Evolutionary conservation across 2,329 filamentous ascomycete genomes (phyloP), one percentile per base, ranked within the genome.

Genomic region (Fusarium phyllophilum): DNA sequence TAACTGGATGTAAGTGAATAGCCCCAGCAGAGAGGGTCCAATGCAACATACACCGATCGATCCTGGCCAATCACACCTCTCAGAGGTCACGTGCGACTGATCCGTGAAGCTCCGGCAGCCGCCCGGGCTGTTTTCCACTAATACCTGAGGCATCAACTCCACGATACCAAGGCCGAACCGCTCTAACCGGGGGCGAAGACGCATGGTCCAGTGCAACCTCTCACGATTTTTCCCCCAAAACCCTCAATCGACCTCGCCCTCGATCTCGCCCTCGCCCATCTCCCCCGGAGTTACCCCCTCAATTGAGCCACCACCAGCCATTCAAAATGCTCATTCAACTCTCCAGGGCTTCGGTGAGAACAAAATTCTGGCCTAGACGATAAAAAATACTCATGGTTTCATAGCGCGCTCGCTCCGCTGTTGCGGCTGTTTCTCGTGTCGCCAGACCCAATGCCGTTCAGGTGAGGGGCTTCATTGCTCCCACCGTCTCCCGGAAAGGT

Each of bases 401-500:
- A 86, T 86, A 86, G 86, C 85, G 85, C 85, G 85, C 85, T 84
- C 80, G 85, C 79, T 84, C 85, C 82, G 84, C 84, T 81, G 83
- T 85, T 81, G 84, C 85, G 82, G 79, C 80, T 83, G 86, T 81
- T 80, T 86, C 79, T 84, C 86, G 81, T 82, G 83, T 81, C 83
- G 84, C 79, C 66, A 79, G 78, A 76, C 74, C 71, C 72, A 80
- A 80, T 79, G 77, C 85, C 77, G 82, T 84, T 81, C 86, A 87
- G 81, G 82, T 84, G 80, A 86, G 89, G 81, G 84, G 84, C 79
- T 90, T 90, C 82, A 89, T 90, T 79, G 88, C 86, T 79, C 89
- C 89, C 72, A 90, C 89, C 60, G 85, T 89, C 77, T 88, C 88
- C 74, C 86, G 89, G 82, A 86, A 88, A 88, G 89, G 89, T 91